These are phyloP conservation scores for Chaetomium cochliodes DNA, from an alignment of 495 filamentous ascomycete genomes.

Conservation along the genomic window DNA sequence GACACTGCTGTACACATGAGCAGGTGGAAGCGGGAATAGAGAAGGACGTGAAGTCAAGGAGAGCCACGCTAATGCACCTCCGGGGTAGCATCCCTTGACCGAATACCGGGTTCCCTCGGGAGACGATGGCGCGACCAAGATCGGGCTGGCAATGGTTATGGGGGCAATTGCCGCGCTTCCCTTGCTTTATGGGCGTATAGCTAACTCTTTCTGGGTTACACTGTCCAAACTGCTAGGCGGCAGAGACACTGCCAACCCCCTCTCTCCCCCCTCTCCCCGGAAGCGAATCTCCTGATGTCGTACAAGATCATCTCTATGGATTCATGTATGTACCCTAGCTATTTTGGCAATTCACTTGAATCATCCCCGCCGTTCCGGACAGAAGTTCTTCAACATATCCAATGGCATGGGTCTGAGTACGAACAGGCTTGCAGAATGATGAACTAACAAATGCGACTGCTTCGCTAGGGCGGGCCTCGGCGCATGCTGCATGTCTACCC, in stretches of 20 bases:
- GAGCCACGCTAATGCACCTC: background rate
- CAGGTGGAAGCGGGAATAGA: slow-evolving; percentile 5
- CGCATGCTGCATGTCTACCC: slow-evolving; percentile 4
- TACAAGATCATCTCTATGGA: background rate
- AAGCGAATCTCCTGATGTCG: background rate
- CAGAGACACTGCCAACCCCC: background rate
- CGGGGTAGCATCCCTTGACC: background rate
- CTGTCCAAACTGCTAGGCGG: background rate
- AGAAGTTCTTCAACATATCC: background rate
- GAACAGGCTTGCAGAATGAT: background rate
- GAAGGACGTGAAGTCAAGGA: background rate
- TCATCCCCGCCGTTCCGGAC: background rate
- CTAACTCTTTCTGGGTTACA: background rate
- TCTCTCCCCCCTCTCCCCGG: too few relatives aligned
- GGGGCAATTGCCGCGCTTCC: too few relatives aligned
- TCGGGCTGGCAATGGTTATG: too few relatives aligned
- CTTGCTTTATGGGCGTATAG: too few relatives aligned
- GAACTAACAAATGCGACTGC: background rate
- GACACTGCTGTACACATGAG: background rate
- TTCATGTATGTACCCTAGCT: background rate
- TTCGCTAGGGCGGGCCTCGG: slow-evolving; percentile 3
- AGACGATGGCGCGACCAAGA: background rate
- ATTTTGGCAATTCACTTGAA: background rate
- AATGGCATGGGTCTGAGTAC: background rate
- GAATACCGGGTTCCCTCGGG: background rate